These are phyloP conservation scores for Thermothielavioides terrestris DNA, from an alignment of 495 filamentous ascomycete genomes.

Conservation along the genomic window DNA sequence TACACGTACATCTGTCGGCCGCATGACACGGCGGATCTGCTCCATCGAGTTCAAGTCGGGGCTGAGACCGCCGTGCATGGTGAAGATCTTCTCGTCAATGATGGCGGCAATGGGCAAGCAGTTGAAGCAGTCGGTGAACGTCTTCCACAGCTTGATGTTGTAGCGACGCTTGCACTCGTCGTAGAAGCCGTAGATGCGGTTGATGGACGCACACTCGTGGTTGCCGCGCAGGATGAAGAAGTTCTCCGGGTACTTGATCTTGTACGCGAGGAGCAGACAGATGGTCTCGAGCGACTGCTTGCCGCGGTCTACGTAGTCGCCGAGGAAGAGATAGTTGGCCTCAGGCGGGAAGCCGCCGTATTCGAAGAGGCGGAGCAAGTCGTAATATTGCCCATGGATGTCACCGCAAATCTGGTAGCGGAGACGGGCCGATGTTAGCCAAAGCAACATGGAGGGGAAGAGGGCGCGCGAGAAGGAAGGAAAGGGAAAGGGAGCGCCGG, in stretches of 20 bases:
- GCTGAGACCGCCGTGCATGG: slow-evolving; percentile 97
- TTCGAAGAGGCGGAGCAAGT: slow-evolving; percentile 93
- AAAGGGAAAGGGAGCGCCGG: background rate
- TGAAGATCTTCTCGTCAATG: slow-evolving; percentile 99
- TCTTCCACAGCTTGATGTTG: slow-evolving; percentile 99
- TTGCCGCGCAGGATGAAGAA: slow-evolving; percentile 98
- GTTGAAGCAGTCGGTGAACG: slow-evolving; percentile 99
- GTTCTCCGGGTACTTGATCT: slow-evolving; percentile 99
- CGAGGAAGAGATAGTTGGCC: slow-evolving; percentile 98
- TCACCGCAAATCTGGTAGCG: slow-evolving; percentile 84
- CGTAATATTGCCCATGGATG: slow-evolving; percentile 99
- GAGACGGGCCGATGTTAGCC: slow-evolving; percentile 14
- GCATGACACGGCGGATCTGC: slow-evolving; percentile 98
- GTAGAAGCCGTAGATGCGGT: slow-evolving; percentile 99
- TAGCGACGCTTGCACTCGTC: slow-evolving; percentile 99
- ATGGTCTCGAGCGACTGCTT: slow-evolving; percentile 99
- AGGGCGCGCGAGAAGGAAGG: background rate
- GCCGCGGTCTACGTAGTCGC: slow-evolving; percentile 97
- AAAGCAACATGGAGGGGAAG: background rate
- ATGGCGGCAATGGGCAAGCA: slow-evolving; percentile 99
- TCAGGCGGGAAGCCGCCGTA: slow-evolving; percentile 98
- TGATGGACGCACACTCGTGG: slow-evolving; percentile 99
- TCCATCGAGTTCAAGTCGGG: slow-evolving; percentile 99
- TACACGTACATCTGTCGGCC: slow-evolving; percentile 81
- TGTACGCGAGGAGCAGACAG: slow-evolving; percentile 95